These are phyloP conservation scores for barley (Hordeum vulgare) DNA, from an alignment of 176 grass and related monocot genomes.

Conservation along the genomic window DNA sequence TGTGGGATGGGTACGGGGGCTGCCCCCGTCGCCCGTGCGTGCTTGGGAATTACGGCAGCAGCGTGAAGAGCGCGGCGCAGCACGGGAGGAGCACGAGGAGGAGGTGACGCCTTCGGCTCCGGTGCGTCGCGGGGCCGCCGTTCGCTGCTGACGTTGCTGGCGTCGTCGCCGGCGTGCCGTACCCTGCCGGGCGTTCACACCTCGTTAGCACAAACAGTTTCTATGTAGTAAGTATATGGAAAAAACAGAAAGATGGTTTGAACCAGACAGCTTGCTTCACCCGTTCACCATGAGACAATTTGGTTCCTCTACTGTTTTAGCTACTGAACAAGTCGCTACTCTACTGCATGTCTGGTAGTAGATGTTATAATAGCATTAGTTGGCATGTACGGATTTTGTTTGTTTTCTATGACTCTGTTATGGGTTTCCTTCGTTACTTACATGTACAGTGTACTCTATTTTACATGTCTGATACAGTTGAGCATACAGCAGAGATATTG, in stretches of 20 bases:
- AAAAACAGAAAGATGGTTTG: not conserved
- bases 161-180: constrained; percentile 19
- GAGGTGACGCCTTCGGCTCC: not conserved
- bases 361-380: not conserved
- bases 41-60: constrained; percentile 11
- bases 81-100: not conserved
- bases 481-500: not conserved
- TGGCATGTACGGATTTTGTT: not conserved
- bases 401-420: not conserved
- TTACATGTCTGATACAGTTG: not conserved
- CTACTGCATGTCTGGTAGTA: not conserved
- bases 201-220: not conserved
- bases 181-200: constrained; percentile 8
- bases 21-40: no score
- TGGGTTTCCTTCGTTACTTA: not conserved
- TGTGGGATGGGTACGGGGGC: no score
- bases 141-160: not conserved
- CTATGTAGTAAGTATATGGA: not conserved
- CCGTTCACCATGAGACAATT: not conserved
- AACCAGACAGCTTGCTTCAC: not conserved
- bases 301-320: not conserved
- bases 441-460: not conserved
- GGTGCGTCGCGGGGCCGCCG: not conserved
- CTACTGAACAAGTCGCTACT: not conserved
- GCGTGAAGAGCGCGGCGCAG: not conserved